Percentiles rank a stretch among this genome's conserved stretches.
Conservation (phyloP, 2,329 filamentous ascomycete species). For the Colletotrichum phormii region DNA sequence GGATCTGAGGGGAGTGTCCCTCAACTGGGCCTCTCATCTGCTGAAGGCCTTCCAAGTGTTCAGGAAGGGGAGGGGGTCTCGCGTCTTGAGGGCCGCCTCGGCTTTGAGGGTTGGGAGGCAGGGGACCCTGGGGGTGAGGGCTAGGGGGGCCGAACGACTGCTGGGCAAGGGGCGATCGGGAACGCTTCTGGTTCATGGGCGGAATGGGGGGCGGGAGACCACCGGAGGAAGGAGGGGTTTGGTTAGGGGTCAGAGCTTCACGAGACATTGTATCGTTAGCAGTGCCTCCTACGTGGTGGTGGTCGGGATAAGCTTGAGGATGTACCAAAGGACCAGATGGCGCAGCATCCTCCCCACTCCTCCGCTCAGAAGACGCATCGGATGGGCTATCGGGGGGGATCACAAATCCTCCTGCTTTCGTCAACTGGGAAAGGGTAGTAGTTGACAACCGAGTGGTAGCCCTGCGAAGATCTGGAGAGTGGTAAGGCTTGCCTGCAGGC, state of each 20-base stretch:
- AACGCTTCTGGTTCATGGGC: constrained; percentile 53
- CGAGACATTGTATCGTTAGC: constrained; percentile 66
- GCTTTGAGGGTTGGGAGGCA: constrained; percentile 44
- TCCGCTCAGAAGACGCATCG: constrained; percentile 45
- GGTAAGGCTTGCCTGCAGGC: constrained; percentile 76
- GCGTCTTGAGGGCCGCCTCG: constrained; percentile 18
- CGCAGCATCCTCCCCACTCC: constrained; percentile 47
- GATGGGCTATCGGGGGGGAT: constrained; percentile 51
- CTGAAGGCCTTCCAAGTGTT: neutral
- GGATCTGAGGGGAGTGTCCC: neutral
- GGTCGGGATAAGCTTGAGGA: constrained; percentile 57
- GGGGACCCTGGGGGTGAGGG: constrained; percentile 46
- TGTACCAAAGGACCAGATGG: constrained; percentile 55
- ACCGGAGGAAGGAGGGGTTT: constrained; percentile 49
- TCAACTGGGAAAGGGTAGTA: constrained; percentile 84
- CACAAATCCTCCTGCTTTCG: constrained; percentile 71
- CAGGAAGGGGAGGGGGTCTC: neutral
- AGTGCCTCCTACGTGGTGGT: constrained; percentile 57
- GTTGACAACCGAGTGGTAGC: constrained; percentile 87
- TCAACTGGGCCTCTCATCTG: constrained; percentile 24
- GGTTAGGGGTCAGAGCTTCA: constrained; percentile 60
- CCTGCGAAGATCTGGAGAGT: constrained; percentile 81
- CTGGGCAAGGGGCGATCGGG: constrained; percentile 58
- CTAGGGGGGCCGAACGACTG: constrained; percentile 46
- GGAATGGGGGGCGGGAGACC: constrained; percentile 55